These are phyloP conservation scores for Sporothrix humicola DNA, from an alignment of 2,329 filamentous ascomycete species.

Conservation along the genomic window DNA sequence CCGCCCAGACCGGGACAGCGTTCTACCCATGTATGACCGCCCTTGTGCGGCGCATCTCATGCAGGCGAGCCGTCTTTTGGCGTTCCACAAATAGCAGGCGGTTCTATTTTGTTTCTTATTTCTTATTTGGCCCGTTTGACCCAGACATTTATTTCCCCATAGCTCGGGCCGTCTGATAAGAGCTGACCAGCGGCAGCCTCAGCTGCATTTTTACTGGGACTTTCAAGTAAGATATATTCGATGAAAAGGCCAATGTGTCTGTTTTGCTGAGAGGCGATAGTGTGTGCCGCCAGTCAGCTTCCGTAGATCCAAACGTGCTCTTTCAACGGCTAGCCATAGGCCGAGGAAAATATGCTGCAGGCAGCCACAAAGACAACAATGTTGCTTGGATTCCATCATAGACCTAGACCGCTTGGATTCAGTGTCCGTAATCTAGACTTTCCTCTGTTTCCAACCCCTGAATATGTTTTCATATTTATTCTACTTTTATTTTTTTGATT, in stretches of 20 bases:
- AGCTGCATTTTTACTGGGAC: neutral
- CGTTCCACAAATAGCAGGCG: conserved; percentile 25
- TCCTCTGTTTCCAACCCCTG: neutral
- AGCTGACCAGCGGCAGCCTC: neutral
- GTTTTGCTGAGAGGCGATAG: neutral
- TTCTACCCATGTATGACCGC: neutral
- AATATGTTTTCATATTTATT: neutral
- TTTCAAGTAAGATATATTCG: neutral
- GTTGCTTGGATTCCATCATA: neutral
- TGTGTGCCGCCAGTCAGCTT: neutral
- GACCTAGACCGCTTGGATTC: neutral
- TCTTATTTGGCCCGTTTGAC: no score
- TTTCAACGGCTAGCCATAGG: conserved; percentile 10
- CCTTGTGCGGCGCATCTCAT: neutral
- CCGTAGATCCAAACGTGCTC: conserved; percentile 23
- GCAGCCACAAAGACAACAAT: neutral
- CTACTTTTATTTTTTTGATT: neutral
- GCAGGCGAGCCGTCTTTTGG: neutral
- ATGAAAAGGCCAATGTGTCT: neutral
- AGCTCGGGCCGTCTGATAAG: conserved; percentile 8
- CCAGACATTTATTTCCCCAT: neutral
- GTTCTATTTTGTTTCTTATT: neutral
- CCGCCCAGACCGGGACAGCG: neutral
- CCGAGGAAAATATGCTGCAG: neutral
- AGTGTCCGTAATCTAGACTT: neutral